Evolutionary conservation across 768 basidiomycete genomes (phyloP).

Genomic region (Mycena maculata): DNA sequence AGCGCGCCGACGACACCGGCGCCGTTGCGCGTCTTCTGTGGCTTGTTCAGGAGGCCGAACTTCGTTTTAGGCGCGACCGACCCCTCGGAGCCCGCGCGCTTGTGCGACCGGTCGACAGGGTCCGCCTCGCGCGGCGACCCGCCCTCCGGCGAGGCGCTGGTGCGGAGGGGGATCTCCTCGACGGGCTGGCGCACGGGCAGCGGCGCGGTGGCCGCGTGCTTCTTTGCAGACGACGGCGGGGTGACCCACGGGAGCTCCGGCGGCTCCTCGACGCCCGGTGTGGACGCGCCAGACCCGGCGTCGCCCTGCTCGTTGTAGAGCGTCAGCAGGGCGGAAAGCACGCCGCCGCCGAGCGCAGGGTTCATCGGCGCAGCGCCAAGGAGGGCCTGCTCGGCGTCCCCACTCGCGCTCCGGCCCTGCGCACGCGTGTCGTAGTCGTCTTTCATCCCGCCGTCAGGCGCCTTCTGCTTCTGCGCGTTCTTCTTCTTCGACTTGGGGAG

Average conservation of each 20-base stretch:
- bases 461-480: conserved; percentile 24
- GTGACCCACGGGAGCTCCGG: conserved; percentile 28
- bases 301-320: conserved; percentile 62
- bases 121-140: conserved; percentile 9
- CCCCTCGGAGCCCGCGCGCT: conserved; percentile 16
- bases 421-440: conserved; percentile 19
- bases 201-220: background rate
- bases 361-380: conserved; percentile 25
- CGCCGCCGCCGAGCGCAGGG: conserved; percentile 56
- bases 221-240: conserved; percentile 1
- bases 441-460: background rate
- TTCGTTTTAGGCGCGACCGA: conserved; percentile 15
- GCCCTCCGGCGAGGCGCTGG: background rate
- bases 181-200: background rate
- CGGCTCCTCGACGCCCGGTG: conserved; percentile 32
- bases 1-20: conserved; percentile 79
- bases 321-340: conserved; percentile 73
- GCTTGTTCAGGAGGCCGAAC: conserved; percentile 43
- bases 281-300: conserved; percentile 32
- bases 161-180: conserved; percentile 10
- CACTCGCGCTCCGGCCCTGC: conserved; percentile 28
- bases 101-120: conserved; percentile 9
- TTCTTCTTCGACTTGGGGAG: background rate
- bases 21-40: conserved; percentile 57
- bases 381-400: conserved; percentile 39